phyloP scores from a whole-genome alignment of 768 basidiomycete genomes.

The Russula vinacea region DNA sequence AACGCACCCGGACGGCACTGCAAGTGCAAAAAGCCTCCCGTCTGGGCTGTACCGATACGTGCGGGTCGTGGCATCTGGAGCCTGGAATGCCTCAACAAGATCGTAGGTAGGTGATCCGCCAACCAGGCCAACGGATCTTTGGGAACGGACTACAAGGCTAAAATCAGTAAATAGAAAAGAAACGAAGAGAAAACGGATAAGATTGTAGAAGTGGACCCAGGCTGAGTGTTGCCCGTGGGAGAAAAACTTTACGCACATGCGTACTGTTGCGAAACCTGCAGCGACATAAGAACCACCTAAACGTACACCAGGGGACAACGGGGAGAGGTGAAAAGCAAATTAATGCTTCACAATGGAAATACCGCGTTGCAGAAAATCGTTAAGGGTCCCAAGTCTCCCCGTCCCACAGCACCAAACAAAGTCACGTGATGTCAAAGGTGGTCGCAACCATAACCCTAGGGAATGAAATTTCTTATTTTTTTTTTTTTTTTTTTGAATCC shows the following conservation, averaged over 20 bases:
- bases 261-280: slow-evolving; percentile 76
- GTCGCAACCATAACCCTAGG: too few relatives aligned
- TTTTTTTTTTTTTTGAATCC: too few relatives aligned
- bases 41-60: slow-evolving; percentile 81
- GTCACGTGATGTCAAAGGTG: too few relatives aligned
- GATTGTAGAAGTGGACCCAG: not conserved
- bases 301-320: slow-evolving; percentile 19
- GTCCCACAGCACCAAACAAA: too few relatives aligned
- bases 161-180: slow-evolving; percentile 30
- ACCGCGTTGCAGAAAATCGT: not conserved
- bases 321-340: slow-evolving; percentile 59
- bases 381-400: too few relatives aligned
- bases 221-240: not conserved
- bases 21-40: slow-evolving; percentile 84
- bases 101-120: slow-evolving; percentile 75
- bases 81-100: slow-evolving; percentile 57
- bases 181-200: not conserved
- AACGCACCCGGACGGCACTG: slow-evolving; percentile 68
- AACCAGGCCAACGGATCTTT: slow-evolving; percentile 88
- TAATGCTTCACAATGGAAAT: slow-evolving; percentile 61
- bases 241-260: slow-evolving; percentile 56
- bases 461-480: too few relatives aligned
- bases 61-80: slow-evolving; percentile 68
- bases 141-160: slow-evolving; percentile 70
- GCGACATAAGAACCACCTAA: slow-evolving; percentile 52